A percentile compares a stretch with the other conserved stretches of the same genome.
These are phyloP conservation scores for Talaromyces piceae DNA, from an alignment of 2,329 filamentous ascomycete species.

Conservation along the genomic window DNA sequence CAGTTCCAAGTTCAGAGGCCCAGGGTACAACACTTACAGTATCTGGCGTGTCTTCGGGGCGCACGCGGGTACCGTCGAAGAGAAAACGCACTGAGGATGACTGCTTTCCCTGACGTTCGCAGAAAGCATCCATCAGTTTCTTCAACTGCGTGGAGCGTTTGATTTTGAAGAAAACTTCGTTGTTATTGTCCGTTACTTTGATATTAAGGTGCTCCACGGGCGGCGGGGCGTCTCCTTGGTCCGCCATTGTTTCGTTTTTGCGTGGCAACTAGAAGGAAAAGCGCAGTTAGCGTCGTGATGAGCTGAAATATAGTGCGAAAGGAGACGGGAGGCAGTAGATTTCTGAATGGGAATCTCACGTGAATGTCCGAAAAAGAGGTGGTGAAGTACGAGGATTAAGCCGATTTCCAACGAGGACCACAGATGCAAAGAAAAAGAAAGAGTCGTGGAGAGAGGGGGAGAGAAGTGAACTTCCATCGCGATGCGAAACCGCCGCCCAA, in stretches of 20 bases:
- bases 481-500: conserved; percentile 8
- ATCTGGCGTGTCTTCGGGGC: conserved; percentile 82
- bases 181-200: conserved; percentile 98
- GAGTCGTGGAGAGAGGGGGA: conserved; percentile 9
- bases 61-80: conserved; percentile 91
- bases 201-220: conserved; percentile 87
- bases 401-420: not conserved
- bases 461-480: conserved; percentile 1
- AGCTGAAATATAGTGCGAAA: not conserved
- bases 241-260: not conserved
- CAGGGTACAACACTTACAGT: conserved; percentile 54
- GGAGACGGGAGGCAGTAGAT: not conserved
- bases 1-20: too few relatives aligned
- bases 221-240: conserved; percentile 22
- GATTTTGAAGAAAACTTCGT: conserved; percentile 99
- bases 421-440: not conserved
- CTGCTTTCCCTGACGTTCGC: conserved; percentile 88
- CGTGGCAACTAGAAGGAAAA: not conserved
- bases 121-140: conserved; percentile 98
- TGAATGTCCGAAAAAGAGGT: not conserved
- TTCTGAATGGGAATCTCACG: not conserved
- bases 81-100: conserved; percentile 80
- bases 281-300: not conserved
- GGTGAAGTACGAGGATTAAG: not conserved
- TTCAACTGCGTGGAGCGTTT: conserved; percentile 93